Base-by-base conservation (phyloP, 441 rosid genomes). In the Euphorbia celastroides region DNA sequence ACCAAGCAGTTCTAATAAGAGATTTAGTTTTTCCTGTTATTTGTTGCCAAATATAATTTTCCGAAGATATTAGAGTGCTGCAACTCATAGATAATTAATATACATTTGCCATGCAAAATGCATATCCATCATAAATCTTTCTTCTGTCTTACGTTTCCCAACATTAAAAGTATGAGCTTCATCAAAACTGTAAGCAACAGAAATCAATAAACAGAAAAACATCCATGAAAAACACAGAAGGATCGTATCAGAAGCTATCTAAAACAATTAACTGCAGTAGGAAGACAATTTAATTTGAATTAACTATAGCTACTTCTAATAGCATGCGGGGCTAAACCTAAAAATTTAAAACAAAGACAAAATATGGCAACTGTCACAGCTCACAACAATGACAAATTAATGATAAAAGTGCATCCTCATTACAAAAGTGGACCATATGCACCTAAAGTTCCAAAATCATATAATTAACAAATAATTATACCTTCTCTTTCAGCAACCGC, bases 401-500 rank as follows among this genome's bases (percentile, higher is more conserved):
- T 26, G 54, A 50, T 56, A 27, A 22, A 41, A 56, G 20, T 48
- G 19, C 10, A 66, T 14, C 4, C 17, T 28, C 28, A 14, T 44
- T 42, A 26, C 66, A 62, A 30, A 10, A 42, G 34, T 42, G 25
- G 27, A 44, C 31, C 55, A 22, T 26, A 57, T 41, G 57, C 25
- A 26, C 54, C 54, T n/a, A 56, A 22, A 42, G 44, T 38, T 60
- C 20, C 36, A 51, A 19, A 7, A 19, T 25, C 28, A 20, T 20
- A 30, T 32, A 26, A 46, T 26, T 9, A 46, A 30, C 38, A 14
- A 66, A 13, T 42, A 63, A 16, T 50, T 22, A 38, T 3, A 86
- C 88, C 87, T 81, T 90, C 68, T 90, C 98, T 68, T 78, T 87
- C 70, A 81, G 63, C 70, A 93, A 82, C 75, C 27, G 73, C 66